Conservation (phyloP, 164 flowering plant genomes). For the Annona cherimola region DNA sequence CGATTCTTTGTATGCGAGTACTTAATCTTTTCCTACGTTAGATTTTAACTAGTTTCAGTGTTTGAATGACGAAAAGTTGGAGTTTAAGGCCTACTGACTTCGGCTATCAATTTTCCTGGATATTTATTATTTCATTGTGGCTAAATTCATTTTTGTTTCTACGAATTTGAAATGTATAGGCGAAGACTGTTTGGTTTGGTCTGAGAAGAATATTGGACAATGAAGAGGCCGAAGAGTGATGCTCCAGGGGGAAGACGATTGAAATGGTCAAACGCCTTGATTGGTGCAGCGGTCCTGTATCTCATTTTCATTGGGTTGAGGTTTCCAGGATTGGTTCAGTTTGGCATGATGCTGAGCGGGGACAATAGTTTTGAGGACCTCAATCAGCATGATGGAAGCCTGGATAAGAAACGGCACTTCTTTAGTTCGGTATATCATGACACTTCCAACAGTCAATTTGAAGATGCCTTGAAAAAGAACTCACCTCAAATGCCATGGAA, state of each 20-base stretch:
- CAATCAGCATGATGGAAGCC: slow-evolving; percentile 19
- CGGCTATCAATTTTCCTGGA: background rate
- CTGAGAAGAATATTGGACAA: background rate
- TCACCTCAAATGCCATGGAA: slow-evolving; percentile 32
- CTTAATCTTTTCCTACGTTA: background rate
- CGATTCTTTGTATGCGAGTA: no score
- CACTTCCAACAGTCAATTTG: slow-evolving; percentile 45
- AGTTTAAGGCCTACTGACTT: background rate
- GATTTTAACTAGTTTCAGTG: background rate
- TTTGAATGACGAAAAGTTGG: background rate
- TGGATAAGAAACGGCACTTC: slow-evolving; percentile 30
- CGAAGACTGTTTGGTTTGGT: background rate
- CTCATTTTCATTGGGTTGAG: slow-evolving; percentile 61
- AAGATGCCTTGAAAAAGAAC: slow-evolving; percentile 38
- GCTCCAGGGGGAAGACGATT: slow-evolving; percentile 45
- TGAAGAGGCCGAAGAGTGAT: slow-evolving; percentile 3
- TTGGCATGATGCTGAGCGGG: slow-evolving; percentile 44
- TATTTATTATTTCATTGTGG: background rate
- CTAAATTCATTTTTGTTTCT: background rate
- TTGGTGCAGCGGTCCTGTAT: slow-evolving; percentile 57
- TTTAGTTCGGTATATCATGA: slow-evolving; percentile 43
- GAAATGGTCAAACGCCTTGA: slow-evolving; percentile 54
- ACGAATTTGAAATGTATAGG: background rate
- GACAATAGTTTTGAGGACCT: slow-evolving; percentile 30
- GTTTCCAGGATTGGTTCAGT: slow-evolving; percentile 60